phyloP scores from a whole-genome alignment of 805 yeast genomes.

The Monosporozyma servazzii region DNA sequence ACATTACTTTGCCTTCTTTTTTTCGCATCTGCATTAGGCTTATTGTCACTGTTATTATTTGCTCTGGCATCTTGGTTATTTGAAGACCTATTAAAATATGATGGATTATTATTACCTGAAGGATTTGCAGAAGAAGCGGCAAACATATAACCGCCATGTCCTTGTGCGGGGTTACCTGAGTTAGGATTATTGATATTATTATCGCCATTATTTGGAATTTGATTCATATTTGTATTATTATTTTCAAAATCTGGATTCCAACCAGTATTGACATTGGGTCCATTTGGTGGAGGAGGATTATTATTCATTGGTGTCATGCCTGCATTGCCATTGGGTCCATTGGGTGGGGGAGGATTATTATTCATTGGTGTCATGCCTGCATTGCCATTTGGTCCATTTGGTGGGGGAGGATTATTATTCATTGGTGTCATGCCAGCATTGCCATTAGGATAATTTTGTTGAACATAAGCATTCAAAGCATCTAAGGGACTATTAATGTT shows the following conservation, averaged over 20 bases:
- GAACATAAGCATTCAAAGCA: slow-evolving; percentile 34
- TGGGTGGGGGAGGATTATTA: too few relatives aligned
- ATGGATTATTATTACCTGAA: not conserved
- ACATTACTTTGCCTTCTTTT: slow-evolving; percentile 12
- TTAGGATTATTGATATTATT: not conserved
- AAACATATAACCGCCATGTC: not conserved
- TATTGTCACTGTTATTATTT: not conserved
- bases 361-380: too few relatives aligned
- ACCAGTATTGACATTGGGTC: not conserved
- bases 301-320: too few relatives aligned
- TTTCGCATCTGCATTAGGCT: slow-evolving; percentile 1
- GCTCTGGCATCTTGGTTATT: not conserved
- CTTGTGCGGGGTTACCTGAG: not conserved
- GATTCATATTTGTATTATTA: not conserved
- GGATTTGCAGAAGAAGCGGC: not conserved
- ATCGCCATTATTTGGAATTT: not conserved
- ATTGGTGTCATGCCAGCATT: not conserved
- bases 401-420: not conserved
- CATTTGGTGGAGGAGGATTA: not conserved
- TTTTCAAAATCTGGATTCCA: not conserved
- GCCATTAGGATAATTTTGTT: not conserved
- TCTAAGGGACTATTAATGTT: slow-evolving; percentile 46
- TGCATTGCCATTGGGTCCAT: too few relatives aligned
- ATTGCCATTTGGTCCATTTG: too few relatives aligned
- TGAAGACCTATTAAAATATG: not conserved